Evolutionary conservation across 2,329 filamentous ascomycete species (phyloP).

Genomic region (Trichoderma sp.): DNA sequence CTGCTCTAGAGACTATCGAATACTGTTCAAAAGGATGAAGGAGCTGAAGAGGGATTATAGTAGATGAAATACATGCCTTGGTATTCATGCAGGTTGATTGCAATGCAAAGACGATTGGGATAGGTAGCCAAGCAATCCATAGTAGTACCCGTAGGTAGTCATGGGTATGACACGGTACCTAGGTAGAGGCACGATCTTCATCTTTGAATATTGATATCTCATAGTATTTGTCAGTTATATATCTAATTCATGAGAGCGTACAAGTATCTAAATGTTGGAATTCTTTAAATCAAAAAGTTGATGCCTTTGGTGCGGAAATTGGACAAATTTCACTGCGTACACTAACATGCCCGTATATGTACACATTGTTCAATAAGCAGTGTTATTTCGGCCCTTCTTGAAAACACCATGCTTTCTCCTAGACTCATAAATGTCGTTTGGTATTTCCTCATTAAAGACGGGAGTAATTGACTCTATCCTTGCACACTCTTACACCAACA

Average conservation of each 20-base stretch:
- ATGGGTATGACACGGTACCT: not conserved
- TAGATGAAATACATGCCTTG: not conserved
- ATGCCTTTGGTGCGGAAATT: not conserved
- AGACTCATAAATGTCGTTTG: not conserved
- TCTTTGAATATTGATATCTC: not conserved
- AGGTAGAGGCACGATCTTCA: not conserved
- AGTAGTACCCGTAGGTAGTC: not conserved
- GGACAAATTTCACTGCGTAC: not conserved
- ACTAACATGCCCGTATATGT: not conserved
- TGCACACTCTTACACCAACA: not conserved
- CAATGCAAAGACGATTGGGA: not conserved
- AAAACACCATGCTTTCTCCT: not conserved
- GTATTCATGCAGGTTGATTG: not conserved
- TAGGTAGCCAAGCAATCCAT: not conserved
- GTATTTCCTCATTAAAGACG: rapidly evolving
- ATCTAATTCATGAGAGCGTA: not conserved
- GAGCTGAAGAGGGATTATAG: not conserved
- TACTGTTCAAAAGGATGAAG: not conserved
- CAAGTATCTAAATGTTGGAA: too few species aligned
- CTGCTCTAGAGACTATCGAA: not conserved
- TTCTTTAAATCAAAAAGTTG: not conserved
- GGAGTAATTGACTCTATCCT: not conserved
- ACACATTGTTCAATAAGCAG: not conserved
- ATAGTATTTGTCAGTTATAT: not conserved
- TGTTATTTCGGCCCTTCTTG: not conserved